phyloP scores from a whole-genome alignment of 2,329 filamentous ascomycete species.

The Sordariomycetes sp. region DNA sequence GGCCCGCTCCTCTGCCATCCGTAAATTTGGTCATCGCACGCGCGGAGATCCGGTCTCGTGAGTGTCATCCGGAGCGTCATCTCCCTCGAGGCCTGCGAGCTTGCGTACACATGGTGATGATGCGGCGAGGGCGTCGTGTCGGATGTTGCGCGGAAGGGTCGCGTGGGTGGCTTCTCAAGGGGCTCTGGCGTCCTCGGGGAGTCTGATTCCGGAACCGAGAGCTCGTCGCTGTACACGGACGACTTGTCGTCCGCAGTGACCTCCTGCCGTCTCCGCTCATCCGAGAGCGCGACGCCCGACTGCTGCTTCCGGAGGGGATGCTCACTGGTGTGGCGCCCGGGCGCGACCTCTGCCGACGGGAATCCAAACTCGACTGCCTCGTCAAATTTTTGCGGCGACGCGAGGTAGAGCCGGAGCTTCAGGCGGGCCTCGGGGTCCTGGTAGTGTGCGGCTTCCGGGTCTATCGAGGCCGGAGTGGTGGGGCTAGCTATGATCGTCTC shows the following conservation, averaged over 20 bases:
- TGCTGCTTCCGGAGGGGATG: slow-evolving; percentile 9
- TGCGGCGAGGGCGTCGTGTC: slow-evolving; percentile 14
- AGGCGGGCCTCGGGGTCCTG: slow-evolving; percentile 79
- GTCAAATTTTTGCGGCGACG: slow-evolving; percentile 88
- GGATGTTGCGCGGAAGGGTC: slow-evolving; percentile 13
- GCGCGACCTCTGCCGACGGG: slow-evolving; percentile 42
- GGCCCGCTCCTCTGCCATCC: slow-evolving; percentile 40
- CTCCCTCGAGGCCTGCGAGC: slow-evolving; percentile 49
- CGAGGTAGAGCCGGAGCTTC: slow-evolving; percentile 75
- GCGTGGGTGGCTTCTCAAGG: slow-evolving; percentile 23
- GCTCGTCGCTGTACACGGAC: slow-evolving; percentile 40
- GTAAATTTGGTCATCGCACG: slow-evolving; percentile 59
- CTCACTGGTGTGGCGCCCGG: slow-evolving; percentile 18
- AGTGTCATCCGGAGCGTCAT: slow-evolving; percentile 97
- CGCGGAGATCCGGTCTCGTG: slow-evolving; percentile 75
- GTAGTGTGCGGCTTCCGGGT: slow-evolving; percentile 68
- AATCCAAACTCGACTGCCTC: slow-evolving; percentile 93
- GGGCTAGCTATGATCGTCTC: slow-evolving; percentile 3
- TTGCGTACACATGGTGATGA: slow-evolving; percentile 29
- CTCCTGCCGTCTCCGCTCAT: slow-evolving; percentile 22
- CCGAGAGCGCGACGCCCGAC: not conserved
- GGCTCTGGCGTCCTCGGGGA: slow-evolving; percentile 43
- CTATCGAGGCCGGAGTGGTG: slow-evolving; percentile 29
- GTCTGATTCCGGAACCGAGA: slow-evolving; percentile 42
- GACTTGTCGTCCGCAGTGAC: slow-evolving; percentile 45